Evolutionary conservation across 2,329 filamentous ascomycete species (phyloP).

Genomic region (Cordyceps javanica): DNA sequence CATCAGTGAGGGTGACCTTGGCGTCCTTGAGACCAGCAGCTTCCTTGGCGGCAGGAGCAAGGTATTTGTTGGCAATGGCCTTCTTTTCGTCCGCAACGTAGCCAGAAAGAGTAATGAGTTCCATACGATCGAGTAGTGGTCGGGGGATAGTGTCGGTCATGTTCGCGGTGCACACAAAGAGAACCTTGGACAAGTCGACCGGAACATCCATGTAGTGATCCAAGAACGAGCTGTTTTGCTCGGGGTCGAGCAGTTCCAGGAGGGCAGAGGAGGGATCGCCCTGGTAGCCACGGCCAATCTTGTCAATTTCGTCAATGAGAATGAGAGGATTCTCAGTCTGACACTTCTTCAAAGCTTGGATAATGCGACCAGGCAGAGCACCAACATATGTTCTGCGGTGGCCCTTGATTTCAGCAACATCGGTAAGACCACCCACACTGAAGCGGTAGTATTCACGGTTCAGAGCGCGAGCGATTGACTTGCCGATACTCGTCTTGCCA

Average conservation of each 20-base stretch:
- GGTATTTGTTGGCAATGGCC: constrained; percentile 90
- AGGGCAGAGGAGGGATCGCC: constrained; percentile 93
- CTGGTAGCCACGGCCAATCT: constrained; percentile 93
- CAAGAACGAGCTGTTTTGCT: constrained; percentile 95
- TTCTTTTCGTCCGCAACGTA: constrained; percentile 99
- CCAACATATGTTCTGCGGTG: constrained; percentile 95
- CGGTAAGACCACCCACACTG: constrained; percentile 91
- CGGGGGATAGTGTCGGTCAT: constrained; percentile 97
- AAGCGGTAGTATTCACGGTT: constrained; percentile 98
- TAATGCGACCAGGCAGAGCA: constrained; percentile 89
- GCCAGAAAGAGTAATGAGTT: constrained; percentile 90
- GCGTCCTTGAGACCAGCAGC: constrained; percentile 84
- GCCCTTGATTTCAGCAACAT: constrained; percentile 98
- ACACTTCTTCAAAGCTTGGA: constrained; percentile 97
- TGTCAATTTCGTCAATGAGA: constrained; percentile 95
- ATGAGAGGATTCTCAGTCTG: constrained; percentile 97
- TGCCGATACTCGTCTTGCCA: constrained; percentile 97
- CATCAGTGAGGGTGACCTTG: constrained; percentile 78
- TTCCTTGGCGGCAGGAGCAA: constrained; percentile 91
- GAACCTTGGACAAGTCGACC: constrained; percentile 92
- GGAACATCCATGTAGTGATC: constrained; percentile 99
- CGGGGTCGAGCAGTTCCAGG: constrained; percentile 87
- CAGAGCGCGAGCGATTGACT: constrained; percentile 89
- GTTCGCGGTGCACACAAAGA: constrained; percentile 98
- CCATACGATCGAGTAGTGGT: constrained; percentile 92